These are phyloP conservation scores for Colletotrichum phormii DNA, from an alignment of 2,329 filamentous ascomycete genomes.

Conservation along the genomic window DNA sequence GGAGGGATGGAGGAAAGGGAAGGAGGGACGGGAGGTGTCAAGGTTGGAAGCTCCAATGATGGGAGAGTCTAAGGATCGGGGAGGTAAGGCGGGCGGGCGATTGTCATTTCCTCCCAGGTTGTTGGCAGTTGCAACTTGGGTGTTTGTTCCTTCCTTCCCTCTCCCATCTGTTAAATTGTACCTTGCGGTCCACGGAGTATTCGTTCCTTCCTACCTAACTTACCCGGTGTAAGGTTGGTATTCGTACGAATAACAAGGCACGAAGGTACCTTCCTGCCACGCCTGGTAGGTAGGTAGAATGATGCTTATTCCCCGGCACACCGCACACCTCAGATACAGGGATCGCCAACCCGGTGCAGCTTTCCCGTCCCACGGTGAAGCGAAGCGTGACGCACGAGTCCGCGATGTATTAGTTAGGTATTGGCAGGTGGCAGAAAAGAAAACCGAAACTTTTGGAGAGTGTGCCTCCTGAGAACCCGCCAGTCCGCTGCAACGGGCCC, in stretches of 20 bases:
- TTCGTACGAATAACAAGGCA: too few species aligned
- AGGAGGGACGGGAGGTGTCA: neutral
- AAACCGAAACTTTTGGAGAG: neutral
- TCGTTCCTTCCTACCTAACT: too few species aligned
- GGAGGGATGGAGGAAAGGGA: neutral
- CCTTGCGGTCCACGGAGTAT: too few species aligned
- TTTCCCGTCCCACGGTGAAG: conserved; percentile 8
- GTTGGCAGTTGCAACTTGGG: neutral
- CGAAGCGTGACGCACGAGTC: conserved; percentile 13
- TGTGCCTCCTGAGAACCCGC: neutral
- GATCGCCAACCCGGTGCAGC: conserved; percentile 10
- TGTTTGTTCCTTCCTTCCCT: neutral
- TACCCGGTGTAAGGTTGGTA: too few species aligned
- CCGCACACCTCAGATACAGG: conserved; percentile 10
- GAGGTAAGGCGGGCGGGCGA: conserved; percentile 4
- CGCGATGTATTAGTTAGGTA: conserved; percentile 10
- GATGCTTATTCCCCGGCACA: conserved; percentile 25
- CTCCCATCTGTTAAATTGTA: neutral
- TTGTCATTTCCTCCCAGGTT: conserved; percentile 4
- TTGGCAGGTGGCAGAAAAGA: neutral
- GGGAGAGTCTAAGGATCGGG: neutral
- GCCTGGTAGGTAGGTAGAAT: neutral
- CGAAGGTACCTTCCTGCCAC: neutral
- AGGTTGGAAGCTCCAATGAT: neutral
- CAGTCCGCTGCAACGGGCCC: conserved; percentile 10